Conservation (phyloP, 2,329 filamentous ascomycete species). For the Talaromyces sp. region DNA sequence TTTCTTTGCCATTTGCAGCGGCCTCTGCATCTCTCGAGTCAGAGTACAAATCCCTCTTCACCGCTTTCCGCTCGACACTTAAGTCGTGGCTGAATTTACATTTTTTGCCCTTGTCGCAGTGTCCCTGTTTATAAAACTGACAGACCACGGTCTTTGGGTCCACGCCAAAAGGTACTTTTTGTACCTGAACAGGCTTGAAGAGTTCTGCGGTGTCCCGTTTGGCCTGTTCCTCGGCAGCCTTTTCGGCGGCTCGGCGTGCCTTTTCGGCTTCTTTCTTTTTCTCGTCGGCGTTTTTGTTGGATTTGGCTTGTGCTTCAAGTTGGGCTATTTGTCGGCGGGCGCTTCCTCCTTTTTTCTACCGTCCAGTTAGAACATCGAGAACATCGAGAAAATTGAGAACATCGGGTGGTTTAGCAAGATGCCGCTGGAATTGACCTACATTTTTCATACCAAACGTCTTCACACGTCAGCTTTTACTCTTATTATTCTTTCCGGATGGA, state of each 20-base stretch:
- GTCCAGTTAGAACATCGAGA: neutral
- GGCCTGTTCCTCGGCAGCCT: conserved; percentile 82
- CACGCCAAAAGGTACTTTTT: conserved; percentile 96
- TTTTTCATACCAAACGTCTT: conserved; percentile 99
- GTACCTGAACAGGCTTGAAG: conserved; percentile 89
- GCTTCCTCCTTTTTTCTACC: conserved; percentile 79
- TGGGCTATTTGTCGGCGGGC: conserved; percentile 90
- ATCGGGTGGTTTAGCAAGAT: neutral
- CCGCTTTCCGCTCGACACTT: conserved; percentile 81
- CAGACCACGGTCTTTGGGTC: conserved; percentile 97
- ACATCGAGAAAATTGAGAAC: neutral
- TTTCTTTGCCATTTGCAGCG: conserved; percentile 47
- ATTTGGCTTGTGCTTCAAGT: conserved; percentile 69
- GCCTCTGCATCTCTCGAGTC: conserved; percentile 67
- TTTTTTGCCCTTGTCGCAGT: conserved; percentile 94
- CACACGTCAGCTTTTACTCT: neutral
- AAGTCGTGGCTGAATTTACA: conserved; percentile 98
- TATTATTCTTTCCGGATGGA: too few relatives aligned
- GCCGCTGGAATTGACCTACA: conserved; percentile 37
- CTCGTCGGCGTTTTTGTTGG: conserved; percentile 77
- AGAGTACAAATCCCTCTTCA: conserved; percentile 88
- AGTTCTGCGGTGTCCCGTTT: conserved; percentile 75
- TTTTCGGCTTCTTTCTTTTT: conserved; percentile 72
- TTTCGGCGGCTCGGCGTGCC: conserved; percentile 72
- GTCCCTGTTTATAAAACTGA: conserved; percentile 94